Evolutionary conservation across 1,139 yeast genomes (phyloP), one percentile per base, ranked within the genome.

Genomic region (Suhomyces choctaworum): DNA sequence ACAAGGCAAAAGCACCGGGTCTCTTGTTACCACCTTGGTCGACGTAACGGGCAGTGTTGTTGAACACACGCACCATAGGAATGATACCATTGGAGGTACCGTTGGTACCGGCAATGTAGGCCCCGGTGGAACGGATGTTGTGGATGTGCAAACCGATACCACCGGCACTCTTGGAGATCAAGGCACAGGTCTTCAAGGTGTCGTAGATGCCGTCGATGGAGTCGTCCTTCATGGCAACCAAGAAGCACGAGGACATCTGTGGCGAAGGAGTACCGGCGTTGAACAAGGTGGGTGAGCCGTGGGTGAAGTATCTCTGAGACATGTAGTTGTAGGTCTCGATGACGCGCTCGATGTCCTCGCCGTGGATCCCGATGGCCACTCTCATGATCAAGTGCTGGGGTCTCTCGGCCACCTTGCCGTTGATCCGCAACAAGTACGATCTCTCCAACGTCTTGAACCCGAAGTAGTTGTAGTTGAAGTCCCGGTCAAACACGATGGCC

Each of bases 361-460:
- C 92, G 52, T 87, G 96, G 49, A 87, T 86, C 53, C 96, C 96
- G 36, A 88, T 74, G 31, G 95, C 82, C 22, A 87, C 96, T 62
- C 96, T 80, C 92, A 87, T 83, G 45, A 86, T 76, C 73, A 87
- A 72, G 60, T 84, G 95, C 64, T 87, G 96, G 26, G 96, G 96
- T 54, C 95, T 81, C 67, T 87, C 96, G 39, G 89, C 94, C 28
- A 84, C 84, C 49, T 77, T 73, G 41, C 89, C 89, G 50, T 74
- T 63, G 46, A 81, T 66, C 60, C 85, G 76, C 43, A 88, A 70
- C 49, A 88, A 69, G 56, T 87, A 87, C 2, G 95, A 82, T 60
- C 94, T 81, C 65, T 85, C 92, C 48, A 87, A 70, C 30, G 96
- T 88, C 66, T 85, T 86, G 73, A 87, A 82, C 31, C 95, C 96